phyloP scores from a whole-genome alignment of 2,329 filamentous ascomycete genomes.

The Chlorencoelia australis region DNA sequence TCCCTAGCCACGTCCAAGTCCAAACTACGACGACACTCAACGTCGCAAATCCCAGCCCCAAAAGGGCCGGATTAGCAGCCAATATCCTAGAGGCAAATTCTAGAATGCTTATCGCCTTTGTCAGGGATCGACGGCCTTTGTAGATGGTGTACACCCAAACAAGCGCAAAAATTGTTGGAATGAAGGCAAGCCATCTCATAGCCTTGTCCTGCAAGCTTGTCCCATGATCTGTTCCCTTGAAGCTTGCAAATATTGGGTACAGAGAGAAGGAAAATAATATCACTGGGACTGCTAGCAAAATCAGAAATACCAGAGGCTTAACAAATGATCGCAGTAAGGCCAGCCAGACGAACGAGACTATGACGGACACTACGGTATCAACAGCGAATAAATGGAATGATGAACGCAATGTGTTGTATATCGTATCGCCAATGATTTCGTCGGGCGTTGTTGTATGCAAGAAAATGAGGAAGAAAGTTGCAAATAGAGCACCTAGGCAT shows the following conservation, averaged over 20 bases:
- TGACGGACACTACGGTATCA: conserved; percentile 81
- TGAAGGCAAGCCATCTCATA: conserved; percentile 78
- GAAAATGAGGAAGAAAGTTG: conserved; percentile 82
- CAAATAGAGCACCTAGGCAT: conserved; percentile 70
- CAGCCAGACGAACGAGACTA: conserved; percentile 86
- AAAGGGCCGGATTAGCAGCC: conserved; percentile 70
- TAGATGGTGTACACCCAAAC: conserved; percentile 79
- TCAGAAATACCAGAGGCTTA: conserved; percentile 67
- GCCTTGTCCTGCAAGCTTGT: conserved; percentile 70
- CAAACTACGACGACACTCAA: conserved; percentile 69
- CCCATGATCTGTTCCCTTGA: conserved; percentile 67
- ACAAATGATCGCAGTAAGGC: conserved; percentile 82
- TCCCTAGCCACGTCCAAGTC: conserved; percentile 93
- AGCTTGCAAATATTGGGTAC: conserved; percentile 85
- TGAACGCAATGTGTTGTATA: conserved; percentile 78
- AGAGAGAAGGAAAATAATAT: conserved; percentile 83
- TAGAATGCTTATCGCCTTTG: conserved; percentile 76
- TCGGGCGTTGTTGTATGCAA: conserved; percentile 70
- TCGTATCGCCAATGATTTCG: conserved; percentile 75
- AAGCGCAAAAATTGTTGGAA: conserved; percentile 63
- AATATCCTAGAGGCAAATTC: conserved; percentile 89
- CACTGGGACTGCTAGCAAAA: conserved; percentile 75
- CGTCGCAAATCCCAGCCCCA: conserved; percentile 72
- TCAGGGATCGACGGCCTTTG: conserved; percentile 69
- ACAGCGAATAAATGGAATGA: conserved; percentile 85